phyloP scores from a whole-genome alignment of 768 basidiomycete genomes.

The Mycena sanguinolenta region DNA sequence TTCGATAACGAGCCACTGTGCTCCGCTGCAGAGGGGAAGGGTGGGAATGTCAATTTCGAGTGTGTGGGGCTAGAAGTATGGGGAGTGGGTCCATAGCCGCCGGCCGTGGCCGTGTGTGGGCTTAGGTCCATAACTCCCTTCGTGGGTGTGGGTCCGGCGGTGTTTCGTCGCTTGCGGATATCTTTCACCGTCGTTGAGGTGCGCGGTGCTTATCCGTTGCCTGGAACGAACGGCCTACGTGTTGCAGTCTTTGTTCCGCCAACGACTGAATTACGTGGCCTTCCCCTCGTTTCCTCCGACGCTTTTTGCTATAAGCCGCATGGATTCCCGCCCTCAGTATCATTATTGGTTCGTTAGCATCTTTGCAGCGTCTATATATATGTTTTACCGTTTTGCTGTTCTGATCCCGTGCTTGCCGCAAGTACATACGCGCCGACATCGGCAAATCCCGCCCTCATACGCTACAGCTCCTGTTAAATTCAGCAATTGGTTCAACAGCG shows the following conservation, averaged over 20 bases:
- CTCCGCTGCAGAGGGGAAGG: constrained; percentile 57
- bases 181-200: no score
- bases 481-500: neutral
- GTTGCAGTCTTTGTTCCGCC: constrained; percentile 1
- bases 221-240: neutral
- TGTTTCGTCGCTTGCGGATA: no score
- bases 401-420: no score
- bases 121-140: no score
- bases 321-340: neutral
- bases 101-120: neutral
- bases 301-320: no score
- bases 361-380: constrained; percentile 6
- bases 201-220: neutral
- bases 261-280: no score
- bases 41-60: constrained; percentile 79
- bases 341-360: constrained; percentile 19
- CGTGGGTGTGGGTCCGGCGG: neutral
- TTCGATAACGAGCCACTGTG: constrained; percentile 91
- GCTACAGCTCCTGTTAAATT: neutral
- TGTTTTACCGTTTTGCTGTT: neutral
- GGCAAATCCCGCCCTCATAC: neutral
- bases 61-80: constrained; percentile 95
- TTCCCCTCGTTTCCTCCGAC: no score
- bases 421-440: neutral
- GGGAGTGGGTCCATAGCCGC: constrained; percentile 70